Evolutionary conservation across 1,284 basidiomycete species (phyloP).

Genomic region (Flammula alnicola): DNA sequence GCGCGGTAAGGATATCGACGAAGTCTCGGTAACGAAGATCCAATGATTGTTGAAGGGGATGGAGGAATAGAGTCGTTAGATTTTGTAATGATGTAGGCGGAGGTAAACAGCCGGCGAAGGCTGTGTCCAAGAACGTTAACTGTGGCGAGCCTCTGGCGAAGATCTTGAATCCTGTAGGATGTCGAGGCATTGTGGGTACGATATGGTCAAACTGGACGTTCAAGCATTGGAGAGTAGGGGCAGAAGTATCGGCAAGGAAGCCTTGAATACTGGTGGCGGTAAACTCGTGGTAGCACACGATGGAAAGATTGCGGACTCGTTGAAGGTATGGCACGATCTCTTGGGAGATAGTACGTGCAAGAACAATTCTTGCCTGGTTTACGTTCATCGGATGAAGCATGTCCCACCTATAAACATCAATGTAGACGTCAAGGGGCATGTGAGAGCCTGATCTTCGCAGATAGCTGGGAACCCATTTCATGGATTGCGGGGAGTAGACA

Average conservation of each 20-base stretch:
- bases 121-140: slow-evolving; percentile 6
- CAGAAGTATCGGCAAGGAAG: slow-evolving; percentile 20
- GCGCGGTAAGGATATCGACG: slow-evolving; percentile 21
- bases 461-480: slow-evolving; percentile 20
- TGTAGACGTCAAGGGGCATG: slow-evolving; percentile 25
- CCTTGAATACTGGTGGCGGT: slow-evolving; percentile 26
- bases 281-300: slow-evolving; percentile 28
- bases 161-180: slow-evolving; percentile 12
- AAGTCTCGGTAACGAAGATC: slow-evolving; percentile 21
- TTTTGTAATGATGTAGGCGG: not conserved
- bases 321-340: slow-evolving; percentile 25
- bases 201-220: slow-evolving; percentile 20
- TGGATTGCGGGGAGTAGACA: slow-evolving; percentile 26
- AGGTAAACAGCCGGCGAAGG: slow-evolving; percentile 1
- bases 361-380: not conserved
- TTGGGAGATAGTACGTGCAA: slow-evolving; percentile 22
- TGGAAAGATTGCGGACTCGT: slow-evolving; percentile 32
- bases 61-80: slow-evolving; percentile 6
- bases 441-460: slow-evolving; percentile 25
- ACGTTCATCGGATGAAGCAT: slow-evolving; percentile 1
- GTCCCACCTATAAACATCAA: slow-evolving; percentile 28
- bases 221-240: slow-evolving; percentile 28
- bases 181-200: not conserved
- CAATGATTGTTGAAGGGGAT: not conserved
- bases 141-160: slow-evolving; percentile 21